Percentiles rank a stretch among this genome's conserved stretches.
Evolutionary conservation across 192 early-diverging fungal species (phyloP).

Genomic region (Coemansia sp.): DNA sequence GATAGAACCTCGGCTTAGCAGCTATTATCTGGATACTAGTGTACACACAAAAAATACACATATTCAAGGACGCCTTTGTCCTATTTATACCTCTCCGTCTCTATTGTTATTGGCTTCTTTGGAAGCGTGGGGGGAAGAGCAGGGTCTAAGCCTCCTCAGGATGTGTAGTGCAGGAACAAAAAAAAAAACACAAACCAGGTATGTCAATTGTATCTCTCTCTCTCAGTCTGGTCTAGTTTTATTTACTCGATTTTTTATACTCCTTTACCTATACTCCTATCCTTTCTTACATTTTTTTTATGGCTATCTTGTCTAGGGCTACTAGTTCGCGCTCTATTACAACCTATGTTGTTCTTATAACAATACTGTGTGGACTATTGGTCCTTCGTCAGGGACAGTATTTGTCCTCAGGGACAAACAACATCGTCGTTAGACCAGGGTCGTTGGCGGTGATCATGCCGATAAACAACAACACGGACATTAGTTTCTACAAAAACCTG

Average conservation of each 20-base stretch:
- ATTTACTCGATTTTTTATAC: not conserved
- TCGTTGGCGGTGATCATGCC: slow-evolving; percentile 29
- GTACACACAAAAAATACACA: no score
- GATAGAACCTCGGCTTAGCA: no score
- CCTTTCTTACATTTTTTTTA: not conserved
- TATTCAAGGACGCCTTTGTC: no score
- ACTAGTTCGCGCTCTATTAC: not conserved
- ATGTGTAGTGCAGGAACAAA: not conserved
- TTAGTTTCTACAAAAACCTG: slow-evolving; percentile 29
- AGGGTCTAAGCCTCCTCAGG: not conserved
- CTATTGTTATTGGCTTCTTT: not conserved
- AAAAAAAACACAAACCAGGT: not conserved
- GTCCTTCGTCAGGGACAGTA: not conserved
- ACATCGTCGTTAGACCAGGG: not conserved
- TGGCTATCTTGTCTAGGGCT: not conserved
- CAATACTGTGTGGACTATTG: not conserved
- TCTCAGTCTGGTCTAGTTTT: not conserved
- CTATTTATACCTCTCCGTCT: not conserved
- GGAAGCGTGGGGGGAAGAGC: not conserved
- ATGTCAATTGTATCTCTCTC: not conserved
- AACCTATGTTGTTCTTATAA: not conserved
- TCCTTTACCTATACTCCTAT: not conserved
- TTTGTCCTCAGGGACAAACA: not conserved
- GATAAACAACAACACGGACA: slow-evolving; percentile 29
- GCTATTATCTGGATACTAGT: no score